Base-by-base conservation (phyloP, 2,329 filamentous ascomycete species). In the Xylaria sp. region DNA sequence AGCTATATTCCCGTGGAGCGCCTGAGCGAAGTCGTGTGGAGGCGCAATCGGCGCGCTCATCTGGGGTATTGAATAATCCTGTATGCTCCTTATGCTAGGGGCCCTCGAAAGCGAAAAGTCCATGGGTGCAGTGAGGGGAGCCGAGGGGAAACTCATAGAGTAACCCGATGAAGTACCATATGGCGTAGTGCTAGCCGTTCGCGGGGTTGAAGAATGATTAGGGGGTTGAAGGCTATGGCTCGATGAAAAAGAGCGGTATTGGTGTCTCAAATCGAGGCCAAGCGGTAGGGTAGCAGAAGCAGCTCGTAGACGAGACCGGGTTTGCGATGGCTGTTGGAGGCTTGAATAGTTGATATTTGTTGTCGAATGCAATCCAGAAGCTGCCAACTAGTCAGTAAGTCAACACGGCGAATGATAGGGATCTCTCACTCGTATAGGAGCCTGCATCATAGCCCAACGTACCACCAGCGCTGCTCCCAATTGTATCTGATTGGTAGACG, bases 11-110 rank as follows among this genome's bases (percentile, higher is more conserved):
- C 77, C 77, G 38, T 82, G 79, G 60, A 83, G 77, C 4, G 80
- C 78, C 59, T 81, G 79, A 2, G 78, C 76, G 65, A 85, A 86
- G 55, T 86, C 84, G 54, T 79, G 79, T 0, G 83, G 75, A 3
- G 83, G 79, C 3, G 80, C 79, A 58, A 85, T 83, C 1, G 83
- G 83, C 2, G 83, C 82, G 67, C 80, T 84, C 75, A 86, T 77
- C 68, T 85, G 83, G 2, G 83, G 78, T 69, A 83, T 80, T 11
- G 79, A 79, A 70, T 84, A 85, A 55, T 85, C 82, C 19, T 73
- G 74, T 29, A 76, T 73, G 62, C 59, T 70, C 52, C 75, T 71
- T 54, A 77, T 73, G 29, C 72, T 73, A 13, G 78, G 76, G 3
- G 80, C 80, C 41, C 81, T 74, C 1, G 82, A 77, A 13, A 83